A percentile compares a stretch with the other conserved stretches of the same genome.
These are phyloP conservation scores for Aspergillus affinis DNA, from an alignment of 495 filamentous ascomycete species.

Conservation along the genomic window DNA sequence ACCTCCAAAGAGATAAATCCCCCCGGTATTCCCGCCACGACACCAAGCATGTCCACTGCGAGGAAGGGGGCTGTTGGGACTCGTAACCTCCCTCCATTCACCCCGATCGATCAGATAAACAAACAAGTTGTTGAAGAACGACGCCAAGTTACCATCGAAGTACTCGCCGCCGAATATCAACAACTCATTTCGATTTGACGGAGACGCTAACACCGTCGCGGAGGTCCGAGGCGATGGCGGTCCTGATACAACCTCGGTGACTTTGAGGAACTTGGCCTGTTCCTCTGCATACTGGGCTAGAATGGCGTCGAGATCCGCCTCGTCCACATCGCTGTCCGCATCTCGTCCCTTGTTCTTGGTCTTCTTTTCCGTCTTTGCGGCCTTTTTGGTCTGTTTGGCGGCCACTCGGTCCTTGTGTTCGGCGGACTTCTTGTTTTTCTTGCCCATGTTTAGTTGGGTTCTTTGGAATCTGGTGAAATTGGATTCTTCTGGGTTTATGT, in stretches of 20 bases:
- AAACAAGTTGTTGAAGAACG: constrained; percentile 73
- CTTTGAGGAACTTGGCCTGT: constrained; percentile 90
- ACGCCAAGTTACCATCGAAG: constrained; percentile 61
- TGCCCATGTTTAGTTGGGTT: constrained; percentile 40
- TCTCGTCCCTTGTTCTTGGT: constrained; percentile 56
- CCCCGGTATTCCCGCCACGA: constrained; percentile 79
- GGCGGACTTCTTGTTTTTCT: constrained; percentile 55
- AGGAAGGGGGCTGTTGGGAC: constrained; percentile 87
- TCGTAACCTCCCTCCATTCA: constrained; percentile 85
- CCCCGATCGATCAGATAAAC: constrained; percentile 84
- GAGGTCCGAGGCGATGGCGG: constrained; percentile 79
- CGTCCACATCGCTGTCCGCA: constrained; percentile 80
- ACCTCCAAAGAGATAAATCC: constrained; percentile 89
- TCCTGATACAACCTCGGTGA: constrained; percentile 75
- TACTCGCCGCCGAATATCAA: constrained; percentile 85
- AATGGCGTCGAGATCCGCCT: constrained; percentile 96
- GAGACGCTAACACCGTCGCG: constrained; percentile 77
- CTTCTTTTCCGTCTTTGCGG: constrained; percentile 73
- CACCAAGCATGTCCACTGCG: constrained; percentile 92
- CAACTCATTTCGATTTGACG: constrained; percentile 83
- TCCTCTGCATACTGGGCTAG: constrained; percentile 80
- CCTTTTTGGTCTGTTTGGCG: constrained; percentile 60
- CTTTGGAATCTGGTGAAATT: background rate
- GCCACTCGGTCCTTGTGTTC: constrained; percentile 56
- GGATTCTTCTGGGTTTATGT: background rate